A percentile compares a stretch with the other conserved stretches of the same genome.
phyloP scores from a whole-genome alignment of 495 filamentous ascomycete species.

The Halenospora varia region DNA sequence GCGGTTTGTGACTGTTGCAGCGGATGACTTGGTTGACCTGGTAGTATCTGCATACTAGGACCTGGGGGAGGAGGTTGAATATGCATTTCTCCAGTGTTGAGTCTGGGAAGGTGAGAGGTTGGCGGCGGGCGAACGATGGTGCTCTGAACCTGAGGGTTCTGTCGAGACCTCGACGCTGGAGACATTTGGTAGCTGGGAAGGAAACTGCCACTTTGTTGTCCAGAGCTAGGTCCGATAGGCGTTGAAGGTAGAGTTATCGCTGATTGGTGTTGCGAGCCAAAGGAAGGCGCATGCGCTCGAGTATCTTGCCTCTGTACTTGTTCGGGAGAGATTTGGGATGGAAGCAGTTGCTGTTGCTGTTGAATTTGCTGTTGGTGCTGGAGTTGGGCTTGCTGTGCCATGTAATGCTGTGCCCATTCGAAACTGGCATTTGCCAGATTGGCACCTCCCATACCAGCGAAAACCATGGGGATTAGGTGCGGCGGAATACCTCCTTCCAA shows the following conservation, averaged over 20 bases:
- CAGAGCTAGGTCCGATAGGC: slow-evolving; percentile 19
- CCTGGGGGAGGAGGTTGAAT: slow-evolving; percentile 46
- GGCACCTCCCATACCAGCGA: slow-evolving; percentile 73
- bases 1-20: slow-evolving; percentile 47
- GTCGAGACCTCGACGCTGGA: slow-evolving; percentile 29
- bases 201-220: slow-evolving; percentile 26
- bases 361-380: slow-evolving; percentile 44
- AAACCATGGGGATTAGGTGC: slow-evolving; percentile 82
- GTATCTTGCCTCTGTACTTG: slow-evolving; percentile 43
- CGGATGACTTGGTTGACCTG: slow-evolving; percentile 31
- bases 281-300: slow-evolving; percentile 31
- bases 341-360: slow-evolving; percentile 48
- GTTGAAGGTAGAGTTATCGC: slow-evolving; percentile 30
- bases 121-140: slow-evolving; percentile 28
- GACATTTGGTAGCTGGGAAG: slow-evolving; percentile 31
- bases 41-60: slow-evolving; percentile 34
- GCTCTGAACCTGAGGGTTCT: slow-evolving; percentile 23
- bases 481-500: slow-evolving; percentile 78
- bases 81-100: slow-evolving; percentile 53
- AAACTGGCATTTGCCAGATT: slow-evolving; percentile 54
- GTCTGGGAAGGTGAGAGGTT: slow-evolving; percentile 41
- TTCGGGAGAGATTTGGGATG: slow-evolving; percentile 45
- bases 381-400: slow-evolving; percentile 49
- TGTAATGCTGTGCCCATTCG: slow-evolving; percentile 73
- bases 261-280: slow-evolving; percentile 26